Evolutionary conservation across 352 stramenopile species (phyloP).

Genomic region (Globisporangium nodosum): DNA sequence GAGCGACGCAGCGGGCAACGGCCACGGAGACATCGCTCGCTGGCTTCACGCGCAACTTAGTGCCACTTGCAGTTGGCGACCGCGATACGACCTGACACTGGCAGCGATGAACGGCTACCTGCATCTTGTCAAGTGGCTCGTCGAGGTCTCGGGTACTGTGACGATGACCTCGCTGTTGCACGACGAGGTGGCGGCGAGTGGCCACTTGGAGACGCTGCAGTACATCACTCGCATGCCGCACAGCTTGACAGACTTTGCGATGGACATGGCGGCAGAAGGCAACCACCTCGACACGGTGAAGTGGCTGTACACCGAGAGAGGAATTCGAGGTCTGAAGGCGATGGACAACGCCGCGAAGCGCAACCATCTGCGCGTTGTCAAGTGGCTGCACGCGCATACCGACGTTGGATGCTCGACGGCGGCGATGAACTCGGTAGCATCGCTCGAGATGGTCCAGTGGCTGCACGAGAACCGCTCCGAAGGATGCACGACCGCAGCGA

Average conservation of each 20-base stretch:
- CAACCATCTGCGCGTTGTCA: neutral
- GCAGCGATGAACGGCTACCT: neutral
- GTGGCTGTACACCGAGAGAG: neutral
- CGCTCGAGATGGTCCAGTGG: slow-evolving; percentile 5
- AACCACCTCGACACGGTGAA: neutral
- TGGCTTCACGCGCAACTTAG: neutral
- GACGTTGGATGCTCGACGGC: neutral
- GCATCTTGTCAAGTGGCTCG: slow-evolving; percentile 1
- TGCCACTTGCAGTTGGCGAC: neutral
- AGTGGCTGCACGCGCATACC: neutral
- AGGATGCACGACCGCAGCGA: neutral
- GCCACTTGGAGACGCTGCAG: neutral
- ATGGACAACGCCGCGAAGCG: neutral
- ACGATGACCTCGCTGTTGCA: neutral
- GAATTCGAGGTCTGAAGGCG: neutral
- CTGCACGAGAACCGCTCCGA: slow-evolving; percentile 7
- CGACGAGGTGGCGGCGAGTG: neutral
- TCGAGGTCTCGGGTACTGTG: neutral
- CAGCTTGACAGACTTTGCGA: neutral
- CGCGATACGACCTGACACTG: neutral
- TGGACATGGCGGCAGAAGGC: neutral
- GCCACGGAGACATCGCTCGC: neutral
- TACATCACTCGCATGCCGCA: neutral
- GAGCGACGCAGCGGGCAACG: neutral
- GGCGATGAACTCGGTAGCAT: neutral